Percentiles rank a stretch among this genome's conserved stretches.
Evolutionary conservation across 202 grass and related monocot species (phyloP).

Genomic region (Setaria viridis): DNA sequence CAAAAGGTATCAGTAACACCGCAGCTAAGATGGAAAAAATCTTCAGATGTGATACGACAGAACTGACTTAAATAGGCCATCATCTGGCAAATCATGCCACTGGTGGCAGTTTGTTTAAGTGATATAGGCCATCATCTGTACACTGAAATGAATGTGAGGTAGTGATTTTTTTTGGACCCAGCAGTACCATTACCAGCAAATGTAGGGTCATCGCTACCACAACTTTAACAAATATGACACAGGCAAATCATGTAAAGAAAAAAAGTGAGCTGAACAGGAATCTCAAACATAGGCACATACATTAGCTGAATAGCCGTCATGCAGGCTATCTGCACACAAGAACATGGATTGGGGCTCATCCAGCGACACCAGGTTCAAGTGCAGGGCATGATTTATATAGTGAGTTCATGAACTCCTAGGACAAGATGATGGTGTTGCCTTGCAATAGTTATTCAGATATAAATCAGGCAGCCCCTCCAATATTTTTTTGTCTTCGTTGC

Average conservation of each 20-base stretch:
- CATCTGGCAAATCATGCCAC: background rate
- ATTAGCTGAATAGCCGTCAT: background rate
- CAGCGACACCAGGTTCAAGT: slow-evolving; percentile 38
- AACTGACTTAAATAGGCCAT: background rate
- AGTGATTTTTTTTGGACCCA: no score
- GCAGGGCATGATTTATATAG: slow-evolving; percentile 38
- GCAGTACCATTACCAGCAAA: background rate
- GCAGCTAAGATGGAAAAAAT: background rate
- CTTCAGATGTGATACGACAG: background rate
- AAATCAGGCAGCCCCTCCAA: slow-evolving; percentile 58
- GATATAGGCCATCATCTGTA: slow-evolving; percentile 2
- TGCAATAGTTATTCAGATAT: slow-evolving; percentile 7
- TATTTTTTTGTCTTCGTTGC: slow-evolving; percentile 47
- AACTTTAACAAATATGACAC: background rate
- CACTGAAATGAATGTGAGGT: background rate
- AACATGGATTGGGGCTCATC: slow-evolving; percentile 9
- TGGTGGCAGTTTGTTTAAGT: background rate
- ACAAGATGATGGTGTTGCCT: slow-evolving; percentile 10
- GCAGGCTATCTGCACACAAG: slow-evolving; percentile 12
- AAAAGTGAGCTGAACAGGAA: background rate
- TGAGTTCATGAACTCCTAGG: slow-evolving; percentile 46
- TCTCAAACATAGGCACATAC: slow-evolving; percentile 9
- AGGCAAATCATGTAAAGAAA: background rate
- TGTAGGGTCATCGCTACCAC: background rate
- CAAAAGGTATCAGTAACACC: slow-evolving; percentile 20